phyloP scores from a whole-genome alignment of 352 stramenopile genomes.

The Pythium pyrilobum region DNA sequence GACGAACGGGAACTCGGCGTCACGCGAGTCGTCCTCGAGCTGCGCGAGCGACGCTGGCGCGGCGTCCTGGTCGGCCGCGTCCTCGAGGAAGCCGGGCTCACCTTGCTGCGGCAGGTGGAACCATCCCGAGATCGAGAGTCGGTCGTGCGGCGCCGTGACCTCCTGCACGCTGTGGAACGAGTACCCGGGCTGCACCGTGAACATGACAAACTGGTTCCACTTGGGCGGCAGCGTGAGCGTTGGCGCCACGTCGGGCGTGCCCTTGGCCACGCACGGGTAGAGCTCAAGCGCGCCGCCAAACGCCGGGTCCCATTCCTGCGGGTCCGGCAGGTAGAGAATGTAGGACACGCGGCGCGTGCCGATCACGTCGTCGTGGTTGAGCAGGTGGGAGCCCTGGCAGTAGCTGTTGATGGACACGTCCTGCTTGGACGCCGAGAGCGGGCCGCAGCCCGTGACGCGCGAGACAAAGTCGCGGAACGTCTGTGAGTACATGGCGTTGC shows the following conservation, averaged over 20 bases:
- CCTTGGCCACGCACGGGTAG: slow-evolving; percentile 47
- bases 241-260: slow-evolving; percentile 24
- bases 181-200: slow-evolving; percentile 79
- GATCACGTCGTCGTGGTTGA: slow-evolving; percentile 94
- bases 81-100: slow-evolving; percentile 18
- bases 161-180: slow-evolving; percentile 87
- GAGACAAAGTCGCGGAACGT: slow-evolving; percentile 81
- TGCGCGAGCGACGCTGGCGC: slow-evolving; percentile 17
- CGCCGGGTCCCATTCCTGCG: slow-evolving; percentile 62
- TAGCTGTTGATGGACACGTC: slow-evolving; percentile 91
- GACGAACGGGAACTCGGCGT: slow-evolving; percentile 18
- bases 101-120: slow-evolving; percentile 36
- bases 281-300: slow-evolving; percentile 88
- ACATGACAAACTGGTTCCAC: slow-evolving; percentile 90
- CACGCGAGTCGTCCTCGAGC: slow-evolving; percentile 26
- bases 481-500: slow-evolving; percentile 80
- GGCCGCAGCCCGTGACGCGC: slow-evolving; percentile 43
- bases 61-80: slow-evolving; percentile 13
- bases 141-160: slow-evolving; percentile 29
- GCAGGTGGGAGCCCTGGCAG: slow-evolving; percentile 83
- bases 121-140: slow-evolving; percentile 82
- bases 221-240: slow-evolving; percentile 44
- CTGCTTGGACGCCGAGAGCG: slow-evolving; percentile 52
- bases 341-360: slow-evolving; percentile 86
- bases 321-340: slow-evolving; percentile 91